Conservation (phyloP, 176 grass and related monocot species). For the Bonia amplexicaulis region DNA sequence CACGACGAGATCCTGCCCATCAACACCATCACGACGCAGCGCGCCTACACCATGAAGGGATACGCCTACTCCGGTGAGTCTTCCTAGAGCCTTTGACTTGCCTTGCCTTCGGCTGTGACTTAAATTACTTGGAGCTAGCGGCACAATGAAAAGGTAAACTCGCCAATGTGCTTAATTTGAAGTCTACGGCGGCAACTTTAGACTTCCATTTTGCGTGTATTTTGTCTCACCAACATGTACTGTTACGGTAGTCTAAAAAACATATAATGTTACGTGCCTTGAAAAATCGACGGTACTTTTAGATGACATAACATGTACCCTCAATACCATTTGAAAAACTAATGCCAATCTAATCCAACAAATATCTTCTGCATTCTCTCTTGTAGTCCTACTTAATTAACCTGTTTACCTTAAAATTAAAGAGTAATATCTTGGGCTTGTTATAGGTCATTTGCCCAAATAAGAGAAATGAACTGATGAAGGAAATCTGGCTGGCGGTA, state of each 20-base stretch:
- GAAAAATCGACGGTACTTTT: not conserved
- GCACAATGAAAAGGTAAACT: not conserved
- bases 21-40: constrained; percentile 75
- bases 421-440: not conserved
- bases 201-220: not conserved
- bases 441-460: not conserved
- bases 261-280: not conserved
- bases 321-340: not conserved
- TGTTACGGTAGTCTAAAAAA: not conserved
- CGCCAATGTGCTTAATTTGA: not conserved
- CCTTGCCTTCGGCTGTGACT: not conserved
- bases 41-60: constrained; percentile 73
- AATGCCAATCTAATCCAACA: not conserved
- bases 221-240: too few species aligned
- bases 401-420: not conserved
- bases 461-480: not conserved
- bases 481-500: not conserved
- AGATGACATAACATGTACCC: not conserved
- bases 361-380: not conserved
- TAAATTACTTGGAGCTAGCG: not conserved
- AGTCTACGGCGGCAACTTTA: not conserved
- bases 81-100: not conserved
- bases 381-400: not conserved
- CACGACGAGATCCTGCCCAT: constrained; percentile 97
- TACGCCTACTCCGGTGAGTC: constrained; percentile 92